Evolutionary conservation across 1,139 yeast genomes (phyloP).

Genomic region (Diutina pseudorugosa): DNA sequence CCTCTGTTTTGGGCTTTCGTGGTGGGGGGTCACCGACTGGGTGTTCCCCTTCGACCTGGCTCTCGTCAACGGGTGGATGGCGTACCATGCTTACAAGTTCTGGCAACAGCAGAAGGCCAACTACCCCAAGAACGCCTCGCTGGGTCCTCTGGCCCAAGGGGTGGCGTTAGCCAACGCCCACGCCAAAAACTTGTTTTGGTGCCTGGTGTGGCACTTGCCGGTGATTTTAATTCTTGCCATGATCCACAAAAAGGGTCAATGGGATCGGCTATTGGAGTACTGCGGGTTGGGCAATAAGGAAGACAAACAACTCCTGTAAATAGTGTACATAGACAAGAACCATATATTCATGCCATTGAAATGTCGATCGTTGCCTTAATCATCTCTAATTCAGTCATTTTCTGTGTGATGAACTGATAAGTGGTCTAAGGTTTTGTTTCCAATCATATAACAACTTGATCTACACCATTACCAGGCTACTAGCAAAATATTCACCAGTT

Average conservation of each 20-base stretch:
- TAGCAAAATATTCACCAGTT: too few relatives aligned
- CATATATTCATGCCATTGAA: neutral
- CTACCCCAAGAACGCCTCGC: constrained; percentile 21
- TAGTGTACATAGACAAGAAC: neutral
- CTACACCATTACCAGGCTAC: too few relatives aligned
- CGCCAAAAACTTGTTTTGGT: constrained; percentile 86
- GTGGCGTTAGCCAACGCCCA: constrained; percentile 42
- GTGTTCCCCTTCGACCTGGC: constrained; percentile 72
- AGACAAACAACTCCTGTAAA: neutral
- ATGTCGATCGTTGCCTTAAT: too few relatives aligned
- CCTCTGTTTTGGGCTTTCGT: constrained; percentile 71
- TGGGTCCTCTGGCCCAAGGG: constrained; percentile 12
- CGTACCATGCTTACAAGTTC: constrained; percentile 68
- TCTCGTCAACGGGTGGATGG: constrained; percentile 73
- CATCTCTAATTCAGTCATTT: too few relatives aligned
- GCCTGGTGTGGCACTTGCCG: constrained; percentile 90
- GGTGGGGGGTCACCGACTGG: constrained; percentile 75
- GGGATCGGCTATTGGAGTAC: constrained; percentile 54
- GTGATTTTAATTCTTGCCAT: constrained; percentile 82
- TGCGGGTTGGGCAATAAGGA: neutral
- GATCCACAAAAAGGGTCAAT: constrained; percentile 89
- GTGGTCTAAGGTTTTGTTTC: too few relatives aligned
- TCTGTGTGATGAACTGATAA: too few relatives aligned
- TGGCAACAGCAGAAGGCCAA: constrained; percentile 67
- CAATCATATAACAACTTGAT: too few relatives aligned